Base-by-base conservation (phyloP, 352 stramenopile species). In the Saprolegnia parasitica region DNA sequence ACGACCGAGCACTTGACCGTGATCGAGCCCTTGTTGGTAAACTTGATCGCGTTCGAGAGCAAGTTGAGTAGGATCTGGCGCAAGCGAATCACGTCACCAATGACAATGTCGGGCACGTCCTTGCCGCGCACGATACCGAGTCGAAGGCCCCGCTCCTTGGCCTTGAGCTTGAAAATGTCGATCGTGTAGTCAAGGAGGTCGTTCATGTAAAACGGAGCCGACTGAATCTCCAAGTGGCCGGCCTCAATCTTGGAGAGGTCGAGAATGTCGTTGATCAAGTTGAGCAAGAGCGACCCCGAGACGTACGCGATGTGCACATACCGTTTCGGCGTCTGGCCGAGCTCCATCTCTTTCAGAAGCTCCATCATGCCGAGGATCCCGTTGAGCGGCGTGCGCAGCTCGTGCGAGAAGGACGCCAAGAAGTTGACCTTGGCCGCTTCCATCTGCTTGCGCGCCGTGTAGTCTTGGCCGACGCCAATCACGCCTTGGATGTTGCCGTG, bases 221-320 rank as follows among this genome's bases (percentile, higher is more conserved):
- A 76, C 35, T 95, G 90, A 21, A 97, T 88, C 58, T 96, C 88
- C 35, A 97, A 74, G 55, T 97, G 87, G 0, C 93, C 93, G 64
- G 89, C 89, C 75, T 98, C 93, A 35, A 97, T 93, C 74, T 97
- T 98, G 23, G 86, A 96, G 72, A 96, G 82, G 65, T 97, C 90
- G 18, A 98, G 57, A 40, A 97, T 90, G 65, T 97, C 90, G 60
- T 96, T 96, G 71, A 97, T 96, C 39, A 98, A 67, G 54, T 93
- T 93, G 56, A 97, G 78, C 15, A 98, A 67, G n/a, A 95, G 74
- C 20, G 83, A 92, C 1, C 87, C 87, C 0, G 84, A 93, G 11
- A 93, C 85, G 67, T 93, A 93, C 10, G 85, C 85, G 80, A 93
- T 95, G 71, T 95, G 83, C 5, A 93, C 87, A 63, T 92, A 93